These are phyloP conservation scores for Backusella macrospora DNA, from an alignment of 192 early-diverging fungal genomes.

Conservation along the genomic window DNA sequence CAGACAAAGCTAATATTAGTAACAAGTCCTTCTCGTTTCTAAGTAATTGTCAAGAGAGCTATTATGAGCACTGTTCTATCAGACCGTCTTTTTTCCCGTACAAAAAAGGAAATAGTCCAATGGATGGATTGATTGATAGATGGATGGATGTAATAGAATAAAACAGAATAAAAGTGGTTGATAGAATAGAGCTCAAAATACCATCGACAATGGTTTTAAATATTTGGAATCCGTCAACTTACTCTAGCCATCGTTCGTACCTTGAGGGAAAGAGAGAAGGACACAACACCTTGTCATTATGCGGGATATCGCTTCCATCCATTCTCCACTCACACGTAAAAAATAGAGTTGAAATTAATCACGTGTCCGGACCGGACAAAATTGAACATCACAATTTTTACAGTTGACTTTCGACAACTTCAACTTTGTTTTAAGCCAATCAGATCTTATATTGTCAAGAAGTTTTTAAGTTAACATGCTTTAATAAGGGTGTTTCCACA, in stretches of 20 bases:
- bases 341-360: neutral
- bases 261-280: constrained; percentile 6
- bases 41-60: neutral
- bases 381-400: no score
- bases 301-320: neutral
- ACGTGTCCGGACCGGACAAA: neutral
- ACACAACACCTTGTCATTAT: constrained; percentile 8
- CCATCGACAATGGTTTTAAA: neutral
- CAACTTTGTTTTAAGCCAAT: no score
- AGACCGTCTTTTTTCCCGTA: neutral
- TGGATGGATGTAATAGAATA: constrained; percentile 6
- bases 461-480: no score
- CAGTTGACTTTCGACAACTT: no score
- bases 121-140: neutral
- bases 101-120: neutral
- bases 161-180: neutral
- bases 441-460: no score
- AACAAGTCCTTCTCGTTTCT: neutral
- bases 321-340: neutral
- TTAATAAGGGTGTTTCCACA: no score
- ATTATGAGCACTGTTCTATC: neutral
- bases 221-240: neutral
- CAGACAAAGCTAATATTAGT: neutral
- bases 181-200: neutral
- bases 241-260: constrained; percentile 12